phyloP scores from a whole-genome alignment of 176 grass and related monocot species.

The Eragrostis nindensis region DNA sequence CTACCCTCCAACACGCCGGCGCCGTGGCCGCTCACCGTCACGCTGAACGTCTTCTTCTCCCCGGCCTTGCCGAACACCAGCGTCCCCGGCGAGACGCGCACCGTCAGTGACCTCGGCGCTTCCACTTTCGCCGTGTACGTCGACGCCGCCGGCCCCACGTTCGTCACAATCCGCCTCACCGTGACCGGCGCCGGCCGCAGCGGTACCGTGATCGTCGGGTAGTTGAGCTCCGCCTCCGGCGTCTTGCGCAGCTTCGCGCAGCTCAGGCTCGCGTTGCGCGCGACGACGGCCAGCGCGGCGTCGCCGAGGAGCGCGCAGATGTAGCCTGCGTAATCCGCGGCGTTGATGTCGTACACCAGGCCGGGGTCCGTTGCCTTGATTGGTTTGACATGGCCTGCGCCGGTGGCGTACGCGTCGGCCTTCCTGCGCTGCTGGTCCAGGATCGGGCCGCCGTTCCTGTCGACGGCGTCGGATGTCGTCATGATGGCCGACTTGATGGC shows the following conservation, averaged over 20 bases:
- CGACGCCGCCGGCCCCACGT: conserved; percentile 25
- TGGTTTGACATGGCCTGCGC: conserved; percentile 53
- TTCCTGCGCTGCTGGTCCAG: conserved; percentile 22
- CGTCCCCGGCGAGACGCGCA: conserved; percentile 14
- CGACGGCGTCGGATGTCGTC: conserved; percentile 22
- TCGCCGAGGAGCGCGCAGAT: conserved; percentile 34
- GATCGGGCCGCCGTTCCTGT: conserved; percentile 22
- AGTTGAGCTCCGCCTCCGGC: conserved; percentile 32
- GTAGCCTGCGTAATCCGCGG: conserved; percentile 36
- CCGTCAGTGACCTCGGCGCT: background rate
- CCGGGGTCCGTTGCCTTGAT: conserved; percentile 40
- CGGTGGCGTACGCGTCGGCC: conserved; percentile 12
- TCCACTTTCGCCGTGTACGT: conserved; percentile 33
- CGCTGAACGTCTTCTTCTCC: conserved; percentile 33
- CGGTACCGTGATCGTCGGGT: conserved; percentile 38
- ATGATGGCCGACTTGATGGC: conserved; percentile 59
- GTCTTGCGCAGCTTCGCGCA: conserved; percentile 25
- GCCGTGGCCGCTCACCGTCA: conserved; percentile 22
- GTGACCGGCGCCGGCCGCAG: background rate
- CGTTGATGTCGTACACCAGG: conserved; percentile 44
- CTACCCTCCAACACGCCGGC: background rate
- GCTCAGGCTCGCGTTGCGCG: background rate
- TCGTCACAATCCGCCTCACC: conserved; percentile 39
- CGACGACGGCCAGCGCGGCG: background rate
- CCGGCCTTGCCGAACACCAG: conserved; percentile 27